Conservation (phyloP, 2,329 filamentous ascomycete species). For the Claviceps capensis region DNA sequence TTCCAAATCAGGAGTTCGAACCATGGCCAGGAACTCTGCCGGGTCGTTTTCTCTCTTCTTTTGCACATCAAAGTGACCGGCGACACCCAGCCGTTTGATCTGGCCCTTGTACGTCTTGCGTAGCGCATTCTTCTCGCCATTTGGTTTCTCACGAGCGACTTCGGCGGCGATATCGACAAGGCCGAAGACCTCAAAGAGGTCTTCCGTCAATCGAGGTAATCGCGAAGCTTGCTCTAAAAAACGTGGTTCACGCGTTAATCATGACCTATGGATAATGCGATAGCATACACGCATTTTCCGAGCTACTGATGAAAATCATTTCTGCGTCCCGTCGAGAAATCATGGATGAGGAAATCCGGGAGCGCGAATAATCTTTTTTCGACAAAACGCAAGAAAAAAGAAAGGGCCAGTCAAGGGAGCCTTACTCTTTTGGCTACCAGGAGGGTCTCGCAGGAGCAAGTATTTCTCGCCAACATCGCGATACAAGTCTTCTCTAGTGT, state of each 20-base stretch:
- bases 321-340: constrained; percentile 11
- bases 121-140: constrained; percentile 53
- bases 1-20: constrained; percentile 38
- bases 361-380: constrained; percentile 3
- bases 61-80: constrained; percentile 44
- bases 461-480: constrained; percentile 54
- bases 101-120: constrained; percentile 57
- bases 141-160: constrained; percentile 49
- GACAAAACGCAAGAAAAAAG: constrained; percentile 2
- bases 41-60: constrained; percentile 40
- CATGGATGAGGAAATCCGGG: neutral
- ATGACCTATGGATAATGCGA: constrained; percentile 7
- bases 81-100: constrained; percentile 48
- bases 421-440: constrained; percentile 41
- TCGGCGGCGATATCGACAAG: constrained; percentile 43
- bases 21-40: constrained; percentile 38
- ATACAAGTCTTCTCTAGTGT: constrained; percentile 51
- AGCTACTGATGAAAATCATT: neutral
- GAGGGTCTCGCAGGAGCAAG: constrained; percentile 38
- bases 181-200: constrained; percentile 46
- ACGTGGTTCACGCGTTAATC: constrained; percentile 30
- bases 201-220: constrained; percentile 35
- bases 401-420: constrained; percentile 32
- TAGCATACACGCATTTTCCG: constrained; percentile 10
- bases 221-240: constrained; percentile 32